These are phyloP conservation scores for Apophysomyces trapeziformis DNA, from an alignment of 371 early-diverging fungal species.

Conservation along the genomic window DNA sequence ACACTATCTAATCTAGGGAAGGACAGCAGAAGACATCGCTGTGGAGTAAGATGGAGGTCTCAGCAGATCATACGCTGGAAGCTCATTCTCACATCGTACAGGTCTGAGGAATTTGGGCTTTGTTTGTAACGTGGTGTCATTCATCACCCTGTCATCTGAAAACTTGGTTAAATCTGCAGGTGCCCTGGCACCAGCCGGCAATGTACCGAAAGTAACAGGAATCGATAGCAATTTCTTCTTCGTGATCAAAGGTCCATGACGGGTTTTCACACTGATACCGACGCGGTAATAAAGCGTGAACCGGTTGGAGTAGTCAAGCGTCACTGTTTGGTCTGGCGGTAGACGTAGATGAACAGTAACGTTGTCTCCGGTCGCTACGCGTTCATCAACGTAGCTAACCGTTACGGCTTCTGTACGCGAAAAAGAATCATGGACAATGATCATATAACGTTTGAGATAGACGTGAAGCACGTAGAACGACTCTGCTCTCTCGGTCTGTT, in stretches of 20 bases:
- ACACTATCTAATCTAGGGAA: background rate
- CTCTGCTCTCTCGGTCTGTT: constrained; percentile 16
- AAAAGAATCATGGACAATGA: constrained; percentile 32
- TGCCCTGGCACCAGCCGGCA: constrained; percentile 10
- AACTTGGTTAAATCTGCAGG: constrained; percentile 10
- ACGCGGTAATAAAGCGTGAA: constrained; percentile 7
- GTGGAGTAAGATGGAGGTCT: constrained; percentile 1
- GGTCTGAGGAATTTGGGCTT: constrained; percentile 17
- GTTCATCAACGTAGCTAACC: constrained; percentile 1
- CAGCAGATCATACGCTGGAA: constrained; percentile 1
- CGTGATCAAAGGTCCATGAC: constrained; percentile 5
- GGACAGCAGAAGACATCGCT: background rate
- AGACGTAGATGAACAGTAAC: background rate
- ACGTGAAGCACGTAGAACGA: constrained; percentile 22
- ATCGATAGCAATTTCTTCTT: constrained; percentile 9
- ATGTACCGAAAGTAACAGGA: constrained; percentile 12
- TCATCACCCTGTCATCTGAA: constrained; percentile 11
- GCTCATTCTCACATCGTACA: background rate
- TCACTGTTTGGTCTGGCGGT: background rate
- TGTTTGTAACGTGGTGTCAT: constrained; percentile 11
- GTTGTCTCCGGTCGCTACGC: background rate
- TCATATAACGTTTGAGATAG: constrained; percentile 28
- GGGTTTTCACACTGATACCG: background rate
- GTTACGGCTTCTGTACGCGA: constrained; percentile 18
- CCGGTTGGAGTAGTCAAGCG: constrained; percentile 5